Evolutionary conservation across 2,329 filamentous ascomycete genomes (phyloP).

Genomic region (Colletotrichum tamarilloi): DNA sequence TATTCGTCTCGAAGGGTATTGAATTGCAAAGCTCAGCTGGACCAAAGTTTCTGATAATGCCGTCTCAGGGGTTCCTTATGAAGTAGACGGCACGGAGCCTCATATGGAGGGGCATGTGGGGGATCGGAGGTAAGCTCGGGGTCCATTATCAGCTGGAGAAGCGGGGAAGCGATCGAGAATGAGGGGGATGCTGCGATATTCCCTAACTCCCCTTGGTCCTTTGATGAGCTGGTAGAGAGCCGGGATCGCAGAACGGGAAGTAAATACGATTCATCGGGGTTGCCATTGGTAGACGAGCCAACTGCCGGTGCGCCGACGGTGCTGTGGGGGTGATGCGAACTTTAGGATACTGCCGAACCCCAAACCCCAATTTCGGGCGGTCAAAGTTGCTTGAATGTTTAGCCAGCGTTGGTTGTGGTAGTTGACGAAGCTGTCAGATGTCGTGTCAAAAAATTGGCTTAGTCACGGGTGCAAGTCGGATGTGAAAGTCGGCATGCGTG

Average conservation of each 20-base stretch:
- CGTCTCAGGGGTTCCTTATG: slow-evolving; percentile 13
- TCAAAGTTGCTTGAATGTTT: slow-evolving; percentile 10
- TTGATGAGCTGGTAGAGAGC: slow-evolving; percentile 5
- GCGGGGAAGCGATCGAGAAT: slow-evolving; percentile 27
- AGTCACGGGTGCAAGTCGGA: background rate
- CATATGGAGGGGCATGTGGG: slow-evolving; percentile 28
- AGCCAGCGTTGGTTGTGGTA: background rate
- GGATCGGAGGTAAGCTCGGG: slow-evolving; percentile 26
- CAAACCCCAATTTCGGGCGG: slow-evolving; percentile 21
- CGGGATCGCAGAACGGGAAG: slow-evolving; percentile 29
- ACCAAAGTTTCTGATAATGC: background rate
- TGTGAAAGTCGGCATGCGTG: slow-evolving; percentile 14
- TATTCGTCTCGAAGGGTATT: background rate
- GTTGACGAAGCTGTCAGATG: background rate
- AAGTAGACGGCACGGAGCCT: slow-evolving; percentile 26
- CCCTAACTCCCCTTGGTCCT: slow-evolving; percentile 15
- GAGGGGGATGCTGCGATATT: slow-evolving; percentile 24
- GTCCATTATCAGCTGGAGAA: slow-evolving; percentile 28
- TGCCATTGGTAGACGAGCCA: slow-evolving; percentile 11
- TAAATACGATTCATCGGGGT: background rate
- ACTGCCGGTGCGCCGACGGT: slow-evolving; percentile 22
- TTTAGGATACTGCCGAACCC: slow-evolving; percentile 15
- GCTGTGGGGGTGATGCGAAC: slow-evolving; percentile 28
- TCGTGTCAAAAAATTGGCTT: background rate
- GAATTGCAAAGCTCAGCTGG: background rate